A percentile compares a stretch with the other conserved stretches of the same genome.
These are phyloP conservation scores for Cucurbita ficifolia DNA, from an alignment of 306 rosid genomes.

Conservation along the genomic window DNA sequence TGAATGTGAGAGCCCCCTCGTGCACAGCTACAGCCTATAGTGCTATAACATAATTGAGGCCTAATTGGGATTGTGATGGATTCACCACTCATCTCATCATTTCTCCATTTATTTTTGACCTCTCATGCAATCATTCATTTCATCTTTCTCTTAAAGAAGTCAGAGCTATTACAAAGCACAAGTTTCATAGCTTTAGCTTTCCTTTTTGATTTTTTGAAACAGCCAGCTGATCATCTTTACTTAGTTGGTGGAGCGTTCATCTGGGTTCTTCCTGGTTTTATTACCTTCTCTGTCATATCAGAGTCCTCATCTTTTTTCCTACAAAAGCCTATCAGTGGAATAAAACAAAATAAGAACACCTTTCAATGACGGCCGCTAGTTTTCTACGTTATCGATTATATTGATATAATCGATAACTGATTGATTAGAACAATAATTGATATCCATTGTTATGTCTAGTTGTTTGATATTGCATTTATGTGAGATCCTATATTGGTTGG, in stretches of 20 bases:
- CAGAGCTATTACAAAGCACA: constrained; percentile 6
- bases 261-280: background rate
- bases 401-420: background rate
- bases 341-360: background rate
- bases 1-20: background rate
- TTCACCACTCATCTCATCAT: no score
- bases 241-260: background rate
- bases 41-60: background rate
- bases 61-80: no score
- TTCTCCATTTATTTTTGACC: no score
- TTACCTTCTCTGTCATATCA: background rate
- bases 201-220: background rate
- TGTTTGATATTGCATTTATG: background rate
- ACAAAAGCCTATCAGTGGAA: background rate
- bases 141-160: background rate
- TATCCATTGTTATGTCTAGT: background rate
- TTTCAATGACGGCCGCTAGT: background rate
- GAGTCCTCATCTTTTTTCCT: background rate
- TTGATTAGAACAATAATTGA: background rate
- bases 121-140: no score
- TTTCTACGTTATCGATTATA: background rate
- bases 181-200: constrained; percentile 4
- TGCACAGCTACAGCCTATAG: background rate
- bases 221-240: background rate
- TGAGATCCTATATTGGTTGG: no score